Evolutionary conservation across 805 yeast genomes (phyloP), one percentile per base, ranked within the genome.

Genomic region (Suhomyces sp.): DNA sequence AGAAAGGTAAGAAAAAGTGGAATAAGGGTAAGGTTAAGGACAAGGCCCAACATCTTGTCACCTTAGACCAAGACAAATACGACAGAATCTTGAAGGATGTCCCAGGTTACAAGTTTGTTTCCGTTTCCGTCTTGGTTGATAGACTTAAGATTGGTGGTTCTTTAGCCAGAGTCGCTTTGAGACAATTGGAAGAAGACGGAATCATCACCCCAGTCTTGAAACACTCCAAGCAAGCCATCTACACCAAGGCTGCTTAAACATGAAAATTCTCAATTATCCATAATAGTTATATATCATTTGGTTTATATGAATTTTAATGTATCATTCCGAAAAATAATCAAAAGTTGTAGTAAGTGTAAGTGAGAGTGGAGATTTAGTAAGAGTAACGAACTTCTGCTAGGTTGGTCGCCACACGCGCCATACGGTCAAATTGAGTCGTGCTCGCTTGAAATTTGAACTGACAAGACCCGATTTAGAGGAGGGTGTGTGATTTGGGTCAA

Each of bases 1-100:
- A 92, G 89, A 91, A 93, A 77, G 90, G 97, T 81, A 94, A 94
- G 91, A 93, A 94, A 96, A 94, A 94, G 97, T 94, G 98, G 99
- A 89, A 96, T 88, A 92, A 93, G 87, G 97, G 97, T 81, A 91
- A 96, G 87, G 97, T 91, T 80, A 94, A 96, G 92, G 99, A 94
- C 83, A 93, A 89, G 96, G 98, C 99, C 71, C 93, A 89, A 79
- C 99, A 94, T 86, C 86, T 91, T 75, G 92, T 94, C 72, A 82
- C 89, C 78, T 84, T 94, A 72, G 99, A 94, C 80, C 97, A 94
- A 84, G 96, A 94, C 68, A 89, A 93, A 78, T 93, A 87, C 84
- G 99, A 94, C 96, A 90, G 97, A 85, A 89, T 94, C 82, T 78
- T 91, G 82, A 94, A 94, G 89, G 99, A 94, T 75, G 97, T 92